Evolutionary conservation across 1,139 yeast genomes (phyloP), one percentile per base, ranked within the genome.

Genomic region (Candida tropicalis): DNA sequence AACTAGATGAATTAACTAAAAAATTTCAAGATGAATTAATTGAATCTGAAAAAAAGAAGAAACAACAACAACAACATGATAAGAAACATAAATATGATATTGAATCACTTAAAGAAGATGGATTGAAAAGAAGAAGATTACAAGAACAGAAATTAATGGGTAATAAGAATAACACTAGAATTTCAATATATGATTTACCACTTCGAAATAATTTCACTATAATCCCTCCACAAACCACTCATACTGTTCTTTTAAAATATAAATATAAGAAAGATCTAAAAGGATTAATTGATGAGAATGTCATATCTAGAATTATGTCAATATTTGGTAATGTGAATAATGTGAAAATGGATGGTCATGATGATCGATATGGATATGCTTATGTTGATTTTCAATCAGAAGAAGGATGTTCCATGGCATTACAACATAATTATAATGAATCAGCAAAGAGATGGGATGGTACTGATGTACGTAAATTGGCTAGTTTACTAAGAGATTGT

Each of bases 361-460:
- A 54, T 7, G 60, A 61, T 11, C 48, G 66, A 35, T 77, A 78
- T 50, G 70, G 65, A 39, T 57, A 62, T 20, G 82, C 78, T 0
- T 41, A 56, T 0, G 60, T 79, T 1, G 59, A 56, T 24, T 79
- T 58, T 51, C 50, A 47, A 10, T 46, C 53, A 3, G 46, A 50
- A 7, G 54, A 51, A 1, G 60, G 59, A 35, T 66, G 74, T 3
- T 52, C 57, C 2, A 60, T 59, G 35, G 82, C 82, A 3, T 44
- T 63, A 5, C 42, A 48, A 1, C 75, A 78, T 49, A 70, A 78
- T 50, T 79, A 71, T 54, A 37, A 29, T 15, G 51, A 55, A 27
- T 66, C 76, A 10, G 75, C 75, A 4, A 56, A 60, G 15, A 49
- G 69, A 34, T 78, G 83, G 83, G 79, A 78, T 53, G 68, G 70